Base-by-base conservation (phyloP, 2,329 filamentous ascomycete species). In the Coleophoma cylindrospora region DNA sequence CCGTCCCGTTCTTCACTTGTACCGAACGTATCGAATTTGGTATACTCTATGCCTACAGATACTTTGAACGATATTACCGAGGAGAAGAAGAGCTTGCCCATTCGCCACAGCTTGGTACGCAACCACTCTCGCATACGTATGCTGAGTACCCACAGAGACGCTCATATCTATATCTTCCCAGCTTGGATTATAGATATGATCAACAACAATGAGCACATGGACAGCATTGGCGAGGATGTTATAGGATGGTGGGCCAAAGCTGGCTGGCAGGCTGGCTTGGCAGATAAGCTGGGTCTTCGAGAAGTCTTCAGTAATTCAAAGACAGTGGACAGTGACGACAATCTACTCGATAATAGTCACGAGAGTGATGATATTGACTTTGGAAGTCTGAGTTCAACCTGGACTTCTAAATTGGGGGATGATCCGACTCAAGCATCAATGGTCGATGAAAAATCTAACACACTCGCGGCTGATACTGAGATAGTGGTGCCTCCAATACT, bases 241-340 rank as follows among this genome's bases (percentile, higher is more conserved):
- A 75, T 97, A 14, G 91, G 91, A 7, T 96, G 89, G 87, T 96
- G 91, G 91, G 89, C 91, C 34, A 97, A 97, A 67, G 84, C 92
- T 1, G 84, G 84, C 49, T 99, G 94, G 94, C 91, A 97, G 67
- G 75, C 80, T 3, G 88, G 89, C 0, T 74, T 96, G 3, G 81
- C 80, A 1, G 81, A 87, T 47, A 96, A 95, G 68, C 76, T 97
- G 8, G 80, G 84, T 1, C 71, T 96, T 47, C 73, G 80, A 45
- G 75, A 85, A 41, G 79, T 92, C 4, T 74, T 94, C 45, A 74
- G 78, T 13, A 73, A 64, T 51, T 65, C 66, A 47, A 57, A 66
- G 9, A 63, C 69, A 1, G 67, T 69, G 13, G 66, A 71, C n/a
- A 70, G 70, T 37, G 61, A 65, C 40, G 61, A 61, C 32, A 61